Conservation (phyloP, 1,139 yeast species). For the Yamadazyma songkhlaensis region DNA sequence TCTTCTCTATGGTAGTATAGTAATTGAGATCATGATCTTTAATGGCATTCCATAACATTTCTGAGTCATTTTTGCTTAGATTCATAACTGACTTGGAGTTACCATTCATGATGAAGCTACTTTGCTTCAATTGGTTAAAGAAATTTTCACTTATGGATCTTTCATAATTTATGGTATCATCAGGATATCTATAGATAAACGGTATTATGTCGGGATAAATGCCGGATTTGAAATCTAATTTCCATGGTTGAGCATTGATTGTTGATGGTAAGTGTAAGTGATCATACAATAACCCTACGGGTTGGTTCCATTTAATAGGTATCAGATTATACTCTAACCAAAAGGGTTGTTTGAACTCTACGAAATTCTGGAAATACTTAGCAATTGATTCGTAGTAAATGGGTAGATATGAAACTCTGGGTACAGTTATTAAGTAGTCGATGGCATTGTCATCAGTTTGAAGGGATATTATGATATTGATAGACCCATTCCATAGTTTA, state of each 20-base stretch:
- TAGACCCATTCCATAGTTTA: conserved; percentile 54
- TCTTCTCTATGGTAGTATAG: conserved; percentile 19
- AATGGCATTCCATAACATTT: conserved; percentile 55
- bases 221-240: conserved; percentile 39
- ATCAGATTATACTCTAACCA: conserved; percentile 71
- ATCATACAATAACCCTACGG: conserved; percentile 72
- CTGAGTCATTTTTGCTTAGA: conserved; percentile 60
- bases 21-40: conserved; percentile 26
- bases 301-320: conserved; percentile 77
- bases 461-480: conserved; percentile 38
- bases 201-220: conserved; percentile 59
- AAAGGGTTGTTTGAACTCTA: conserved; percentile 28
- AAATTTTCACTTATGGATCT: conserved; percentile 48
- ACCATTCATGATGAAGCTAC: conserved; percentile 71
- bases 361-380: conserved; percentile 35
- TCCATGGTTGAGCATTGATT: conserved; percentile 37
- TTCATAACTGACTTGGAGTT: conserved; percentile 73
- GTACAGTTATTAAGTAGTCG: conserved; percentile 23
- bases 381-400: conserved; percentile 39
- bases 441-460: conserved; percentile 3
- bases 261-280: conserved; percentile 25
- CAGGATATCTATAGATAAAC: conserved; percentile 17
- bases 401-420: conserved; percentile 61
- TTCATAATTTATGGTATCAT: conserved; percentile 21
- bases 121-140: conserved; percentile 78